phyloP scores from a whole-genome alignment of 306 rosid genomes.

The Vicia villosa region DNA sequence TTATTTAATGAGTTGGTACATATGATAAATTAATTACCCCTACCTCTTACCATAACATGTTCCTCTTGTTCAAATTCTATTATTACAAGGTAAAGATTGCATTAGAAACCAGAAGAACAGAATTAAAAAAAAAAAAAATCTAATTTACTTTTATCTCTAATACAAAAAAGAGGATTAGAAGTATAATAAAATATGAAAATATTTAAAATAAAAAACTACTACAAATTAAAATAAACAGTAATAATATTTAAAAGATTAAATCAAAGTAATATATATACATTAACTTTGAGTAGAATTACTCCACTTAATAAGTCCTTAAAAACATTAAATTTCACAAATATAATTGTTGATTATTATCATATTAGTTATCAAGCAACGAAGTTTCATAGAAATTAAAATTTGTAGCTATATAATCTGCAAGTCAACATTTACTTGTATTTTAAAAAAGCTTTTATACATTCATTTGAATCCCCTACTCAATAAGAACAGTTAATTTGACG shows the following conservation, averaged over 20 bases:
- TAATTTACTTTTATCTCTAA: neutral
- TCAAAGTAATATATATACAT: neutral
- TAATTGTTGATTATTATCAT: neutral
- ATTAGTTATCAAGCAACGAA: neutral
- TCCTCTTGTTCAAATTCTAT: neutral
- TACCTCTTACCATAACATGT: neutral
- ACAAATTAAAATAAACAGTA: neutral
- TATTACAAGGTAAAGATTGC: neutral
- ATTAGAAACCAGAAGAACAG: neutral
- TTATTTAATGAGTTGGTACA: neutral
- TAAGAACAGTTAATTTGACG: neutral
- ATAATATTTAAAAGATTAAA: too few species aligned
- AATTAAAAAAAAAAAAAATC: neutral
- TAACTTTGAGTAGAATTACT: neutral
- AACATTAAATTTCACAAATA: neutral
- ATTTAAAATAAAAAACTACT: neutral
- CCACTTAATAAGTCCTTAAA: neutral
- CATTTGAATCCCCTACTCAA: neutral
- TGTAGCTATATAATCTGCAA: neutral
- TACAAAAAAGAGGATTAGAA: neutral
- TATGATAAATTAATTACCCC: neutral
- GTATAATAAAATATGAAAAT: neutral
- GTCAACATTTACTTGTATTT: neutral
- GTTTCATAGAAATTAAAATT: neutral
- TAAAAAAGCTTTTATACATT: neutral